A percentile compares a stretch with the other conserved stretches of the same genome.
phyloP scores from a whole-genome alignment of 2,329 filamentous ascomycete species.

The Pyrenophora tritici-repentis region DNA sequence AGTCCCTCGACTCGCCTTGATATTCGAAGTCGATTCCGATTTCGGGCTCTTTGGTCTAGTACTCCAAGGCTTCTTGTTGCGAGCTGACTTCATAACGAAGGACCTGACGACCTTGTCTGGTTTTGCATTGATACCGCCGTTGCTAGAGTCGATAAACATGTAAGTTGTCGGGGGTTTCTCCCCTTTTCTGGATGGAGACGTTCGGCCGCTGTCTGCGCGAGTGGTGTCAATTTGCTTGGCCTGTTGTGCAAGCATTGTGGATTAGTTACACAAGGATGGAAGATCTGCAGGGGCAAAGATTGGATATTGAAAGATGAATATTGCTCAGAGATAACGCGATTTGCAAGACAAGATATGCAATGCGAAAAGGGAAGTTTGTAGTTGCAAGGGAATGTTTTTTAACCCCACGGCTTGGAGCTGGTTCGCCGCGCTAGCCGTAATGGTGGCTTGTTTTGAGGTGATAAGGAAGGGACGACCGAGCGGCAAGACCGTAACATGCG shows the following conservation, averaged over 20 bases:
- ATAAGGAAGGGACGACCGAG: slow-evolving; percentile 22
- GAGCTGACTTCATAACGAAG: slow-evolving; percentile 46
- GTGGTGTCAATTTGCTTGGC: slow-evolving; percentile 3
- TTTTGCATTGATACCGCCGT: slow-evolving; percentile 36
- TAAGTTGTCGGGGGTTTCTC: slow-evolving; percentile 31
- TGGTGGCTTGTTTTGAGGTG: slow-evolving; percentile 14
- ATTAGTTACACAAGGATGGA: slow-evolving; percentile 5
- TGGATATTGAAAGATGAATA: background rate
- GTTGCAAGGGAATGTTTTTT: slow-evolving; percentile 22
- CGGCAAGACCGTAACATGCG: slow-evolving; percentile 13
- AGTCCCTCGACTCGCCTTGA: slow-evolving; percentile 1
- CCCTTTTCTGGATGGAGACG: background rate
- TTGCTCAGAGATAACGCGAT: background rate
- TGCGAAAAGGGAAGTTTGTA: slow-evolving; percentile 18
- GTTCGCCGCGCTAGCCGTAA: slow-evolving; percentile 13
- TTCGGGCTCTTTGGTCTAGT: slow-evolving; percentile 34
- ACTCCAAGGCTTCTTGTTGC: slow-evolving; percentile 40
- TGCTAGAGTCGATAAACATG: slow-evolving; percentile 44
- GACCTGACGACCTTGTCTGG: slow-evolving; percentile 39
- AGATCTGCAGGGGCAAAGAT: slow-evolving; percentile 7
- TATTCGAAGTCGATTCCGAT: slow-evolving; percentile 8
- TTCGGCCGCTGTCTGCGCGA: slow-evolving; percentile 7
- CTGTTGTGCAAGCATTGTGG: slow-evolving; percentile 20
- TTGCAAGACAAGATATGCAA: slow-evolving; percentile 9
- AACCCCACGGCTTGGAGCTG: slow-evolving; percentile 12